Evolutionary conservation across 164 flowering plant genomes (phyloP).

Genomic region (Buxus sempervirens): DNA sequence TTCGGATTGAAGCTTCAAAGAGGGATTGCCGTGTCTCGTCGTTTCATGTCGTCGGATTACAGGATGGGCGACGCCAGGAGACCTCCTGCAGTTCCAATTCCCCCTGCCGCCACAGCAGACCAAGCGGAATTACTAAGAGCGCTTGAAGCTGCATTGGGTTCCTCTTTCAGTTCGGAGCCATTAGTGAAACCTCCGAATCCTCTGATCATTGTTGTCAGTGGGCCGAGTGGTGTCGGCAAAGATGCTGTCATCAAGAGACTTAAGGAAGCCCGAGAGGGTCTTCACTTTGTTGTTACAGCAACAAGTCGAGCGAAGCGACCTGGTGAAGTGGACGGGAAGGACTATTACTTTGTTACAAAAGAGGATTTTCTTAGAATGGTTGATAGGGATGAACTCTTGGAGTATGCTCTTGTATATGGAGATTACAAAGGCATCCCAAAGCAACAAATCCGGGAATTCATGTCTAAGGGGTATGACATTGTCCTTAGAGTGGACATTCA

Average conservation of each 20-base stretch:
- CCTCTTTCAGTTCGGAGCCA: slow-evolving; percentile 55
- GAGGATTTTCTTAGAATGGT: slow-evolving; percentile 76
- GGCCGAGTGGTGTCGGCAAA: slow-evolving; percentile 93
- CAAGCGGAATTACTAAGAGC: slow-evolving; percentile 54
- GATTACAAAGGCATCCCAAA: slow-evolving; percentile 96
- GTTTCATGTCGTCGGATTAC: slow-evolving; percentile 21
- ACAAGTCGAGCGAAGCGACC: slow-evolving; percentile 69
- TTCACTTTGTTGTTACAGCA: slow-evolving; percentile 89
- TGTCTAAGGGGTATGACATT: slow-evolving; percentile 77
- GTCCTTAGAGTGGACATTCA: slow-evolving; percentile 88
- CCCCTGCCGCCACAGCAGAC: slow-evolving; percentile 34
- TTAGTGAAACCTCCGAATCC: slow-evolving; percentile 55
- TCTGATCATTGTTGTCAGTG: slow-evolving; percentile 75
- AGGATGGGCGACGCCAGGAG: slow-evolving; percentile 38
- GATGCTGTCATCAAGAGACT: slow-evolving; percentile 72
- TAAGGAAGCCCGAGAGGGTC: slow-evolving; percentile 46
- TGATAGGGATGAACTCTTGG: slow-evolving; percentile 66
- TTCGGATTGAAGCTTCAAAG: slow-evolving; percentile 10
- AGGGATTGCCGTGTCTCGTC: no score
- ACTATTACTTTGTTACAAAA: slow-evolving; percentile 74
- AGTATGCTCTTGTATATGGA: slow-evolving; percentile 92
- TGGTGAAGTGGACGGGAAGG: slow-evolving; percentile 79
- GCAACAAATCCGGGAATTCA: slow-evolving; percentile 69
- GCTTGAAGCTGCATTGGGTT: slow-evolving; percentile 70
- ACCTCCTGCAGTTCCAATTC: slow-evolving; percentile 34